Evolutionary conservation across 352 stramenopile species (phyloP).

Genomic region (Pythium rishiriense): DNA sequence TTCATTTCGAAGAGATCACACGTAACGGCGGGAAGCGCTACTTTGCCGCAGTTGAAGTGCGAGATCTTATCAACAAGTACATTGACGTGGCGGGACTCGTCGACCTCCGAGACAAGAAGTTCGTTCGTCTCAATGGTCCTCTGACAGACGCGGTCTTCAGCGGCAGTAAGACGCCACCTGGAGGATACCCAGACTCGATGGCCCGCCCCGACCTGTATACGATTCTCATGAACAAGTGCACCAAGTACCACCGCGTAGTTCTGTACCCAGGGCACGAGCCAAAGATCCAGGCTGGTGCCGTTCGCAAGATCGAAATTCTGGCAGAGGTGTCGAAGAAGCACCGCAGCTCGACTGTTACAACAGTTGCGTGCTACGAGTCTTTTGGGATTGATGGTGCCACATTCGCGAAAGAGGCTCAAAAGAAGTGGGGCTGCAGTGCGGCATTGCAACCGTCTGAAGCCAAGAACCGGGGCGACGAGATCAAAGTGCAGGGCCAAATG

Average conservation of each 20-base stretch:
- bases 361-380: constrained; percentile 71
- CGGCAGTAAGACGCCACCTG: constrained; percentile 50
- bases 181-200: constrained; percentile 64
- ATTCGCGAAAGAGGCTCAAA: constrained; percentile 81
- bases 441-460: constrained; percentile 48
- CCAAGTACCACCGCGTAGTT: constrained; percentile 65
- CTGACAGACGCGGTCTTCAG: constrained; percentile 72
- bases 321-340: constrained; percentile 72
- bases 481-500: constrained; percentile 82
- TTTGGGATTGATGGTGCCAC: constrained; percentile 72
- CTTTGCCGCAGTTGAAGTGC: constrained; percentile 51
- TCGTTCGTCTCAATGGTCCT: constrained; percentile 56
- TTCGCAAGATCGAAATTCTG: constrained; percentile 67
- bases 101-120: constrained; percentile 64
- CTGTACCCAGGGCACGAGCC: constrained; percentile 71
- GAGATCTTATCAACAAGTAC: constrained; percentile 61
- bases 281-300: constrained; percentile 53
- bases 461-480: constrained; percentile 70
- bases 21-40: constrained; percentile 48
- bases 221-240: constrained; percentile 61
- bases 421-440: constrained; percentile 83
- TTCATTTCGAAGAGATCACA: constrained; percentile 25
- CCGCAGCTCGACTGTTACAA: constrained; percentile 68
- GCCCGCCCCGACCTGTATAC: constrained; percentile 54
- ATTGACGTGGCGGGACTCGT: constrained; percentile 58